These are phyloP conservation scores for Suhomyces yuchorum DNA, from an alignment of 1,139 yeast genomes.

Conservation along the genomic window DNA sequence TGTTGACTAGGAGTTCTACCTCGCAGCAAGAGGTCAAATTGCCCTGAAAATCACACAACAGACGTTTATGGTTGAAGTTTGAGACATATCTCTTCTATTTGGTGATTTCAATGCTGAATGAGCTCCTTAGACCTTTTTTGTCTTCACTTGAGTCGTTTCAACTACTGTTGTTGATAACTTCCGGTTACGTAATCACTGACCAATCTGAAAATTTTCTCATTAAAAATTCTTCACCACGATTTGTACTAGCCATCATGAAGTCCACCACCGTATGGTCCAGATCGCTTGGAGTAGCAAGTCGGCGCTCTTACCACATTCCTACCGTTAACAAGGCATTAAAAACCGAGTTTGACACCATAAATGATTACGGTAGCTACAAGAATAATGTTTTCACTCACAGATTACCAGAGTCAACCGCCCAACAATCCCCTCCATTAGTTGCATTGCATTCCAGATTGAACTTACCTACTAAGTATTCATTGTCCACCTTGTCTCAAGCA, in stretches of 20 bases:
- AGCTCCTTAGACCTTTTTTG: too few relatives aligned
- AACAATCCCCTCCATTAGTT: constrained; percentile 67
- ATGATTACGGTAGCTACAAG: constrained; percentile 46
- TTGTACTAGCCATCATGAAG: constrained; percentile 7
- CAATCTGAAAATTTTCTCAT: constrained; percentile 14
- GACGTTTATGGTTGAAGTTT: too few relatives aligned
- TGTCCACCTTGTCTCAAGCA: constrained; percentile 77
- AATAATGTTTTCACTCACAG: constrained; percentile 48
- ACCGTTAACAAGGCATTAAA: constrained; percentile 25
- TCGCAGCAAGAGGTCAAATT: too few relatives aligned
- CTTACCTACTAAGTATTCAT: constrained; percentile 57
- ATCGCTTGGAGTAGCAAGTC: constrained; percentile 11
- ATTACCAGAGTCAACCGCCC: constrained; percentile 52
- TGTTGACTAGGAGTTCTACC: too few relatives aligned
- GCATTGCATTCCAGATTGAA: constrained; percentile 81
- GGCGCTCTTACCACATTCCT: constrained; percentile 27
- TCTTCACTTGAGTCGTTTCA: too few relatives aligned
- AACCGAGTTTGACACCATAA: constrained; percentile 33
- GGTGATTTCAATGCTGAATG: too few relatives aligned
- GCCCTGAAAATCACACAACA: too few relatives aligned
- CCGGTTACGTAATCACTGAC: constrained; percentile 10
- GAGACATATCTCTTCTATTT: too few relatives aligned
- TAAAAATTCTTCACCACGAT: constrained; percentile 9
- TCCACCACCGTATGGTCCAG: constrained; percentile 13
- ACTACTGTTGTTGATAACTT: too few relatives aligned